Evolutionary conservation across 2,329 filamentous ascomycete genomes (phyloP).

Genomic region (Colletotrichum agaves): DNA sequence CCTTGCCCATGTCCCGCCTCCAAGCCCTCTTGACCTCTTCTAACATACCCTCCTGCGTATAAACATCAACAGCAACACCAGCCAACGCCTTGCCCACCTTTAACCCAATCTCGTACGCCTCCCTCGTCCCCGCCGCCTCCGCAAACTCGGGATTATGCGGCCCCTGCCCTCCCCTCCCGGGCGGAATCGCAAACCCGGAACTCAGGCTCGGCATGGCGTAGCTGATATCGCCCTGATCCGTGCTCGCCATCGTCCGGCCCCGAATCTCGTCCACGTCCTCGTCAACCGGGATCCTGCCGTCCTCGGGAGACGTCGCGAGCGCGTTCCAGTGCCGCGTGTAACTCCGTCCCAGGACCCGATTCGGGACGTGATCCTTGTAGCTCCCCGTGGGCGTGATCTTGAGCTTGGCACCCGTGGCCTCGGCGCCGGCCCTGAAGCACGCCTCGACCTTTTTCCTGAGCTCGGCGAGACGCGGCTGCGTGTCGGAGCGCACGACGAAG

Average conservation of each 20-base stretch:
- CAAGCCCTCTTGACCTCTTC: slow-evolving; percentile 40
- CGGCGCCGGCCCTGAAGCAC: slow-evolving; percentile 53
- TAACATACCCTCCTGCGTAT: slow-evolving; percentile 37
- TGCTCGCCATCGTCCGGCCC: slow-evolving; percentile 62
- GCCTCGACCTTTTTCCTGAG: slow-evolving; percentile 54
- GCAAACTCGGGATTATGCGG: slow-evolving; percentile 42
- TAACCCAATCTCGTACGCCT: slow-evolving; percentile 40
- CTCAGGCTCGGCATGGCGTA: slow-evolving; percentile 67
- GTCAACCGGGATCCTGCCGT: slow-evolving; percentile 45
- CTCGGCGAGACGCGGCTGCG: slow-evolving; percentile 48
- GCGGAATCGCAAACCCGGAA: slow-evolving; percentile 61
- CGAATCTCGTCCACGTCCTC: slow-evolving; percentile 53
- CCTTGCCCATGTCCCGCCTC: slow-evolving; percentile 39
- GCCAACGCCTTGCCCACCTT: slow-evolving; percentile 41
- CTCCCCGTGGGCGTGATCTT: slow-evolving; percentile 53
- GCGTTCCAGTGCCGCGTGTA: slow-evolving; percentile 58
- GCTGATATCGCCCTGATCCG: slow-evolving; percentile 69
- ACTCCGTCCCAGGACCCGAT: slow-evolving; percentile 57
- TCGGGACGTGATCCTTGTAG: slow-evolving; percentile 67
- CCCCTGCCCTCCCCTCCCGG: slow-evolving; percentile 43
- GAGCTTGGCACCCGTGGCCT: slow-evolving; percentile 58
- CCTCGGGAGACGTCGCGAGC: slow-evolving; percentile 44
- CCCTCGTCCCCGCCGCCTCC: slow-evolving; percentile 39
- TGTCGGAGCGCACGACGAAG: slow-evolving; percentile 44
- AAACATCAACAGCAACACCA: slow-evolving; percentile 41